Base-by-base conservation (phyloP, 1,284 basidiomycete species). In the Heterobasidion occidentale region DNA sequence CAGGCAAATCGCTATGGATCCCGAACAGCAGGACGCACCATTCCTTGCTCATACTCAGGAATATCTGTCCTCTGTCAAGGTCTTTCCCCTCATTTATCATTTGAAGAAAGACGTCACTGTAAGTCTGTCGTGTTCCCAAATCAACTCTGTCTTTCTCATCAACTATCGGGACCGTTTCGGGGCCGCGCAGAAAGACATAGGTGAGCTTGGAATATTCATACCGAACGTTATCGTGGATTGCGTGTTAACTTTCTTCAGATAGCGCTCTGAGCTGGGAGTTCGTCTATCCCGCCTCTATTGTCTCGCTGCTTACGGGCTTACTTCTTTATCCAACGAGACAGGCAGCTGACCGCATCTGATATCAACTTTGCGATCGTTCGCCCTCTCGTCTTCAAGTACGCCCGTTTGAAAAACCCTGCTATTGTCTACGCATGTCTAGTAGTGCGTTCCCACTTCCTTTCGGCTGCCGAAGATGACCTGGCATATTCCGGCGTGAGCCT, bases 281-380 rank as follows among this genome's bases (percentile, higher is more conserved):
- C 57, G 64, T 62, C 20, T 55, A 15, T 7, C 8, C 34, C 51
- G 34, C n/a, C 36, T 46, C 42, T 36, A 54, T 36, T 11, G 44
- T 57, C 36, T 20, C 33, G 27, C 11, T 47, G 33, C 48, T 53
- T 53, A 46, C 17, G 50, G 60, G 58, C 33, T 15, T 9, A 27
- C 9, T 34, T 51, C 9, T 51, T 48, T 33, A 8, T 7, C 50
- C 27, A 38, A 36, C 34, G 19, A 34, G 19, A 49, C 59, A 90
- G 86, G 14, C 88, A 92, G 65, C 76, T 92, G 54, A 87, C 84
- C 14, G 87, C 90, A 0, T 84, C 91, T 2, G 90, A 93, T 63
- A 80, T 95, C 71, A 90, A 92, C 66, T 92, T 92, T 63, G 79
- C 88, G 7, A 75, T 94, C 54, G 83, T 94, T 34, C 80, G 91